Base-by-base conservation (phyloP, 2,329 filamentous ascomycete species). In the Scortechinia acanthostroma region DNA sequence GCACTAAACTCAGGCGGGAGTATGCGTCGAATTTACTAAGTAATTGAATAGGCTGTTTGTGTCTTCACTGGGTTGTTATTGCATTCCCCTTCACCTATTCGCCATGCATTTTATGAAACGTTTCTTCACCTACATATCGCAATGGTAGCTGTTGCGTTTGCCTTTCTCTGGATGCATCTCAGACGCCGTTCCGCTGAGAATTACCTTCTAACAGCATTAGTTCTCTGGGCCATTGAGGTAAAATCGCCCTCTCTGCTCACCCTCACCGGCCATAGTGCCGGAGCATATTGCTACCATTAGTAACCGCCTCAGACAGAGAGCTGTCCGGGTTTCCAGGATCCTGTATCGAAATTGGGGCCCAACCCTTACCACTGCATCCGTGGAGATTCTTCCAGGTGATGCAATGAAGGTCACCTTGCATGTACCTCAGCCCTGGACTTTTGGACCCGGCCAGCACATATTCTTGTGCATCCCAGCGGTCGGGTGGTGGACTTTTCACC, bases 41-140 rank as follows among this genome's bases (percentile, higher is more conserved):
- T n/a, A n/a, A n/a, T n/a, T n/a, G n/a, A n/a, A n/a, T n/a, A n/a
- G n/a, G n/a, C n/a, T n/a, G n/a, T n/a, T n/a, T n/a, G n/a, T n/a
- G 61, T 64, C 19, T 71, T 80, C 46, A 53, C 64, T 21, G 60
- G 69, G 35, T 64, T 83, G 42, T 54, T 70, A 43, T 50, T 81
- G 22, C 69, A 76, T 44, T 71, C 76, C n/a, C 70, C 70, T 42
- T 76, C 77, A 15, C 69, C 77, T 1, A 59, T 83, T 46, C 73
- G 80, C 44, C 77, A 80, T 58, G 76, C 77, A 22, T 82, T 81
- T 55, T 83, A 83, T 59, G 79, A 83, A 60, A 77, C 76, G 5
- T 83, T 83, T 63, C 62, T 82, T 46, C 76, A 79, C 56, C 59
- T 74, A 22, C 79, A 83, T 57, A 72, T 79, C 43, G 53, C 70